Evolutionary conservation across 805 yeast genomes (phyloP).

Genomic region (Monosporozyma unispora): DNA sequence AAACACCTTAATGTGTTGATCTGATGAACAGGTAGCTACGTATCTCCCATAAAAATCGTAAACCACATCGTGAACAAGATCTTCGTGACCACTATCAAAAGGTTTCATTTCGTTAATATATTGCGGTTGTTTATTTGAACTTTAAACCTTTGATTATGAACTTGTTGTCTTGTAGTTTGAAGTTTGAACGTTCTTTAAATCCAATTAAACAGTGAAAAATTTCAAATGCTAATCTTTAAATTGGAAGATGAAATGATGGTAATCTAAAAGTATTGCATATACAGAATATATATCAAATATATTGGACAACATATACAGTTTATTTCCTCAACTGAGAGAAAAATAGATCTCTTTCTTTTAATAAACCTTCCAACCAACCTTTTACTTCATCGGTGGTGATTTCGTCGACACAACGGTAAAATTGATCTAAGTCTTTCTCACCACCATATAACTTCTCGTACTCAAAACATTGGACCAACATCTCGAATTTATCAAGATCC

Average conservation of each 20-base stretch:
- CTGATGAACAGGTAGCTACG: slow-evolving; percentile 90
- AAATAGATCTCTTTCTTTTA: slow-evolving; percentile 34
- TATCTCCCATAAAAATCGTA: slow-evolving; percentile 91
- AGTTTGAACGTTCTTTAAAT: neutral
- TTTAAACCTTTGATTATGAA: too few relatives aligned
- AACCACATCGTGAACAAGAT: slow-evolving; percentile 78
- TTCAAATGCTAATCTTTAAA: neutral
- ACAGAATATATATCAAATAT: neutral
- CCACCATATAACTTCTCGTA: slow-evolving; percentile 62
- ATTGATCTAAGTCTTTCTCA: slow-evolving; percentile 53
- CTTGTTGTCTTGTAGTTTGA: neutral
- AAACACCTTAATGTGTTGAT: slow-evolving; percentile 86
- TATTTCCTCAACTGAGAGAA: neutral
- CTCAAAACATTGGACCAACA: slow-evolving; percentile 73
- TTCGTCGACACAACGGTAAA: slow-evolving; percentile 49
- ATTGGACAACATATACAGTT: neutral
- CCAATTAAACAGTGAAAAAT: neutral
- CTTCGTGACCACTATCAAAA: slow-evolving; percentile 86
- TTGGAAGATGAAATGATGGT: neutral
- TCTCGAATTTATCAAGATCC: slow-evolving; percentile 88
- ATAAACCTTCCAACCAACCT: slow-evolving; percentile 53
- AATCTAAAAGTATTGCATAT: neutral
- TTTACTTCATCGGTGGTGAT: slow-evolving; percentile 67
- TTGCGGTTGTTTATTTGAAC: neutral
- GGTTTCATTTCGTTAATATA: slow-evolving; percentile 43